Conservation (phyloP, 345 rosid species). For the Rhodamnia argentea region DNA sequence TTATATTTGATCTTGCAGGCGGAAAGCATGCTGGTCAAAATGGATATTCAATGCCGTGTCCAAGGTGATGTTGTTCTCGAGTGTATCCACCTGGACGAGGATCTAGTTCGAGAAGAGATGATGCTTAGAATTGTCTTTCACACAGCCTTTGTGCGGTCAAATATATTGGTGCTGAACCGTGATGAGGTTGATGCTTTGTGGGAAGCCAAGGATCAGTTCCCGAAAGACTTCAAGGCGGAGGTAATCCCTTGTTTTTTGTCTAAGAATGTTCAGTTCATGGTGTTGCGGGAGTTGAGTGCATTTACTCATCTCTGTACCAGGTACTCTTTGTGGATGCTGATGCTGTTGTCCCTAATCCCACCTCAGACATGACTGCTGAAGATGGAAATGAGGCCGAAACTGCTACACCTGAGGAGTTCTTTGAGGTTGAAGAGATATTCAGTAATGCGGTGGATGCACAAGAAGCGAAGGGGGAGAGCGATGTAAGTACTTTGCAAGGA, state of each 20-base stretch:
- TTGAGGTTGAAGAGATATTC: conserved; percentile 95
- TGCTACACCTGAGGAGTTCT: conserved; percentile 91
- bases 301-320: conserved; percentile 65
- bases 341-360: conserved; percentile 48
- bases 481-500: neutral
- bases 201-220: conserved; percentile 74
- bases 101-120: conserved; percentile 57
- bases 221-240: conserved; percentile 89
- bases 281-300: conserved; percentile 57
- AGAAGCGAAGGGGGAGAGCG: conserved; percentile 43
- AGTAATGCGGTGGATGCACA: conserved; percentile 54
- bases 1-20: conserved; percentile 46
- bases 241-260: conserved; percentile 37
- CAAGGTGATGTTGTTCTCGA: conserved; percentile 97
- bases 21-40: conserved; percentile 68
- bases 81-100: conserved; percentile 77
- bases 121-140: conserved; percentile 89
- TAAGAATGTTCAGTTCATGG: conserved; percentile 5
- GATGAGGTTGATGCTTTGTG: conserved; percentile 82
- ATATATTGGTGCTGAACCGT: conserved; percentile 55
- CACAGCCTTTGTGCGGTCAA: conserved; percentile 81
- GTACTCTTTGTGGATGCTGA: conserved; percentile 78
- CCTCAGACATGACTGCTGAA: conserved; percentile 35
- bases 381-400: conserved; percentile 53
- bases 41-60: conserved; percentile 71